phyloP scores from a whole-genome alignment of 331 rosid genomes.

The Quercus phellos region DNA sequence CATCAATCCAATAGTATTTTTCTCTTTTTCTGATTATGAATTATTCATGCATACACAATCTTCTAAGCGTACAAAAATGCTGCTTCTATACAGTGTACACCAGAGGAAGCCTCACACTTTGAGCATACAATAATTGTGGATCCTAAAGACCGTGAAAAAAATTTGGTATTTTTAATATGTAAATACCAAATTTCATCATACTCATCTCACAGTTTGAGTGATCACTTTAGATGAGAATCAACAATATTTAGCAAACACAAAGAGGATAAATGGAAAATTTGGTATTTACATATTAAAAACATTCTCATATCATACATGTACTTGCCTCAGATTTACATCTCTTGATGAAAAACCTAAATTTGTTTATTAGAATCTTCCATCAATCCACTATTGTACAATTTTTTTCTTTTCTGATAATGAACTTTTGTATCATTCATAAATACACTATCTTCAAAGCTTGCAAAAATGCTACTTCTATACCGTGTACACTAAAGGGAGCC shows the following conservation, averaged over 20 bases:
- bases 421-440: not conserved
- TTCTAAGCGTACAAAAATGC: constrained; percentile 3
- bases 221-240: too few species aligned
- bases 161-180: too few species aligned
- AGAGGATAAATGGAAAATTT: too few species aligned
- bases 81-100: constrained; percentile 25
- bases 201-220: too few species aligned
- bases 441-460: not conserved
- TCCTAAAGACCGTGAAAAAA: not conserved
- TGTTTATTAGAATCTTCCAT: not conserved
- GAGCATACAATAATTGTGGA: not conserved
- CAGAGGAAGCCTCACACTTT: constrained; percentile 1
- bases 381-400: not conserved
- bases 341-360: too few species aligned
- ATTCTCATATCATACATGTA: too few species aligned
- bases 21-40: not conserved
- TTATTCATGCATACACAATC: not conserved
- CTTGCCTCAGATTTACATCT: too few species aligned
- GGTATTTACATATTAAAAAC: too few species aligned
- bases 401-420: not conserved
- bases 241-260: too few species aligned
- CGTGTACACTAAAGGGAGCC: constrained; percentile 14
- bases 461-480: constrained; percentile 23
- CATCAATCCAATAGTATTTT: not conserved
- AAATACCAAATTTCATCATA: too few species aligned